A percentile compares a stretch with the other conserved stretches of the same genome.
Conservation (phyloP, 306 rosid species). For the Ziziphus jujuba region DNA sequence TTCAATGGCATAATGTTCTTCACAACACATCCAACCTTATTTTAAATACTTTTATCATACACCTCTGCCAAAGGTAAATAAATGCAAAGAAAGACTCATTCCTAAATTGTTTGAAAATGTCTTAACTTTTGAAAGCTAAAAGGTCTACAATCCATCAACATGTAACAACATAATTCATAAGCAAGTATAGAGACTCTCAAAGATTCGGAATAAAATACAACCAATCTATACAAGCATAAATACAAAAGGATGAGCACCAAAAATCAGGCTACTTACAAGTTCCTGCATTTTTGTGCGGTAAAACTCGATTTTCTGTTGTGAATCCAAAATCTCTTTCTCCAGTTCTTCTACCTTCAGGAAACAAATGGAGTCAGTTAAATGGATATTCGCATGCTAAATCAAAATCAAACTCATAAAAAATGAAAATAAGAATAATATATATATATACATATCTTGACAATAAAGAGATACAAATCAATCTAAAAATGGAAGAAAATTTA, state of each 20-base stretch:
- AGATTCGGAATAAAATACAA: conserved; percentile 11
- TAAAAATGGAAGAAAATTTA: background rate
- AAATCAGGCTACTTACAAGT: conserved; percentile 60
- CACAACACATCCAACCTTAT: conserved; percentile 12
- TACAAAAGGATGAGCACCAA: conserved; percentile 28
- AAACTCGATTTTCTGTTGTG: conserved; percentile 79
- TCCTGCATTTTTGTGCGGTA: conserved; percentile 91
- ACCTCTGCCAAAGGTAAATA: background rate
- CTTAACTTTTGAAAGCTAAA: background rate
- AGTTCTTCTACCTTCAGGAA: conserved; percentile 79
- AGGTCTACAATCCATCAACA: conserved; percentile 12
- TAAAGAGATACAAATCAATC: conserved; percentile 1
- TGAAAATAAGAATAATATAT: too few relatives aligned
- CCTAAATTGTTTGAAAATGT: conserved; percentile 14
- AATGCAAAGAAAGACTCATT: conserved; percentile 20
- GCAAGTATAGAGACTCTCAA: conserved; percentile 5
- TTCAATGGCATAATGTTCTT: background rate
- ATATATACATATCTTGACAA: background rate
- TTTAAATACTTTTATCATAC: background rate
- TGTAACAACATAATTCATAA: conserved; percentile 16
- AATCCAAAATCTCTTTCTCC: conserved; percentile 81
- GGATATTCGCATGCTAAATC: conserved; percentile 1
- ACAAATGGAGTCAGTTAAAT: conserved; percentile 26
- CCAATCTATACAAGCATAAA: conserved; percentile 10
- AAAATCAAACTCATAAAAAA: background rate